These are phyloP conservation scores for Ceratobasidium sp. DNA, from an alignment of 1,284 basidiomycete genomes.

Conservation along the genomic window DNA sequence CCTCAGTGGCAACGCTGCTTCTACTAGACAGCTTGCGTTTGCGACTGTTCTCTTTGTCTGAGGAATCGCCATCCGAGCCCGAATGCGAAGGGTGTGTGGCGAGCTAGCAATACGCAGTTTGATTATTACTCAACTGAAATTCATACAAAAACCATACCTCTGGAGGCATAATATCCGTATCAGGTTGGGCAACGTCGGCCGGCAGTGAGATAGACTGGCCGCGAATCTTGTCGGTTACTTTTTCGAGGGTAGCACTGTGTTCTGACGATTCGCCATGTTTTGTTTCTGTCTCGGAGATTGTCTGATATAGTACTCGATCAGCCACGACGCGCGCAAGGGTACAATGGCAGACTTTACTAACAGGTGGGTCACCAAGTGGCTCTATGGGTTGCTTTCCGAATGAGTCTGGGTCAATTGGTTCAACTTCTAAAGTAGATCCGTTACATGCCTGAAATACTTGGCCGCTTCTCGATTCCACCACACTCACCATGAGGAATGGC, in stretches of 20 bases:
- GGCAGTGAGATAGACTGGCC: conserved; percentile 27
- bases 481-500: no score
- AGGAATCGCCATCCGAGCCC: conserved; percentile 26
- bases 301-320: no score
- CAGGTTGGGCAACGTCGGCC: not conserved
- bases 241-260: not conserved
- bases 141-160: not conserved
- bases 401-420: no score
- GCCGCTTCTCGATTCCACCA: no score
- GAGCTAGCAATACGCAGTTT: not conserved
- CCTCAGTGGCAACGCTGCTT: conserved; percentile 19
- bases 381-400: no score
- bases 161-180: not conserved
- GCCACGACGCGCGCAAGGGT: no score
- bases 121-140: not conserved
- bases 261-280: no score
- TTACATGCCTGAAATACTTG: no score
- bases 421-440: no score
- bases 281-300: not conserved
- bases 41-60: conserved; percentile 25
- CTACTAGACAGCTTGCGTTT: conserved; percentile 28
- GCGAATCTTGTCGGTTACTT: conserved; percentile 26
- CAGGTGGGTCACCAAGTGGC: no score
- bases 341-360: no score
- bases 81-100: conserved; percentile 9